phyloP scores from a whole-genome alignment of 768 basidiomycete species.

The Cystobasidiopsis lactophilus region DNA sequence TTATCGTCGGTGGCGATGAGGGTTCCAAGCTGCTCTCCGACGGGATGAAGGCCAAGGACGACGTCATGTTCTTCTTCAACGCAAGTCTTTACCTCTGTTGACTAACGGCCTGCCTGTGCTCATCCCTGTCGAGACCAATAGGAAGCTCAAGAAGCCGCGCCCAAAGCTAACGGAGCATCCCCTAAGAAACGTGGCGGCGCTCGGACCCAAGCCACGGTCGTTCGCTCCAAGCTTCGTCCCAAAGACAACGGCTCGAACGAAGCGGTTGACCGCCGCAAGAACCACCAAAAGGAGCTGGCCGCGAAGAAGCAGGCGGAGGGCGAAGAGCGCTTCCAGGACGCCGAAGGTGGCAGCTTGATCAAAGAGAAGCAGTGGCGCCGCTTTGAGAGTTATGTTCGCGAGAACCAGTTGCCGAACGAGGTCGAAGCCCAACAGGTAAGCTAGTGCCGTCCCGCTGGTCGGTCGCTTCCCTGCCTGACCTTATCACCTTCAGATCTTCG shows the following conservation, averaged over 20 bases:
- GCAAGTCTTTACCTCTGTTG: neutral
- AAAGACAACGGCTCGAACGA: slow-evolving; percentile 63
- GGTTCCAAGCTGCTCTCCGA: slow-evolving; percentile 36
- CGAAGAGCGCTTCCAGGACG: slow-evolving; percentile 57
- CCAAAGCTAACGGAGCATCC: slow-evolving; percentile 39
- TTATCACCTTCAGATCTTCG: slow-evolving; percentile 47
- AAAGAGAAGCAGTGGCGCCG: slow-evolving; percentile 85
- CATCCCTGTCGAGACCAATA: too few relatives aligned
- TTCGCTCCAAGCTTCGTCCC: slow-evolving; percentile 73
- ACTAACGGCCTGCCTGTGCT: neutral
- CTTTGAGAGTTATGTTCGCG: slow-evolving; percentile 92
- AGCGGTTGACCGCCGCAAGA: slow-evolving; percentile 51
- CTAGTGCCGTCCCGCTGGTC: slow-evolving; percentile 7
- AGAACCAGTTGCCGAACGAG: slow-evolving; percentile 67
- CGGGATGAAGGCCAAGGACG: slow-evolving; percentile 60
- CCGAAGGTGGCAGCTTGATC: slow-evolving; percentile 47
- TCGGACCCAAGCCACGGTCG: slow-evolving; percentile 25
- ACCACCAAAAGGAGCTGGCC: slow-evolving; percentile 73
- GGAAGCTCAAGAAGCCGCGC: slow-evolving; percentile 34
- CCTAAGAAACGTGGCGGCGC: slow-evolving; percentile 14
- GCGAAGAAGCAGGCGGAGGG: slow-evolving; percentile 53
- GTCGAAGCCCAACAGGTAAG: slow-evolving; percentile 57
- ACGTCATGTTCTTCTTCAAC: slow-evolving; percentile 56
- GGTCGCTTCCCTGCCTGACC: neutral
- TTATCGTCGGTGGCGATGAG: slow-evolving; percentile 48